Base-by-base conservation (phyloP, 495 filamentous ascomycete genomes). In the Rhizodiscina lignyota region DNA sequence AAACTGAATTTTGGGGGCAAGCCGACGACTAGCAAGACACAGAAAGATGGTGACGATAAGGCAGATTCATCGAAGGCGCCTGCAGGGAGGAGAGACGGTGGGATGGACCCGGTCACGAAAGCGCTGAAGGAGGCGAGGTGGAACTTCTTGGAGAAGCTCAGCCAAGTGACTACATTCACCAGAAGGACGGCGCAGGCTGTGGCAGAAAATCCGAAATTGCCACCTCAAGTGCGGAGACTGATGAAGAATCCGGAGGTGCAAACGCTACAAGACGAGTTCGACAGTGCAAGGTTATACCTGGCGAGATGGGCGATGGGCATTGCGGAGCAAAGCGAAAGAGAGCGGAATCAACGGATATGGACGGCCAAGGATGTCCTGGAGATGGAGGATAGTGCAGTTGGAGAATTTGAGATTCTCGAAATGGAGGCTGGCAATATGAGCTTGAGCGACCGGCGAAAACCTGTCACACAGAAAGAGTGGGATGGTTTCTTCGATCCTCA, bases 261-360 rank as follows among this genome's bases (percentile, higher is more conserved):
- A 55, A 94, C 83, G 0, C 45, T 97, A 31, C 83, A 89, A 52
- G 86, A 94, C 40, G 89, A 97, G 51, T 97, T 96, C 43, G 91
- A 96, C 56, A 92, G 83, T 47, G 89, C 91, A 4, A 68, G 89
- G 41, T 61, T 97, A 24, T 97, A 97, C 47, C 64, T 97, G 17
- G 89, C 89, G 2, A 66, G 89, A 30, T 97, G 89, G 89, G 89
- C 89, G 0, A 96, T 96, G 89, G 91, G 83, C 1, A 91, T 97
- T 36, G 84, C 87, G 0, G 89, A 97, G 53, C 89, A 96, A 59
- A 82, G 84, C 48, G 89, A 97, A 51, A 63, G 71, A 27, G 89
- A 97, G 34, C 54, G 73, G 21, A 82, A 71, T 36, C 74, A 81
- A 52, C 64, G 85, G 24, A 91, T 94, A 45, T 97, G 83, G 78